Base-by-base conservation (phyloP, 1,139 yeast species). In the Lodderomyces orthopsilosis region DNA sequence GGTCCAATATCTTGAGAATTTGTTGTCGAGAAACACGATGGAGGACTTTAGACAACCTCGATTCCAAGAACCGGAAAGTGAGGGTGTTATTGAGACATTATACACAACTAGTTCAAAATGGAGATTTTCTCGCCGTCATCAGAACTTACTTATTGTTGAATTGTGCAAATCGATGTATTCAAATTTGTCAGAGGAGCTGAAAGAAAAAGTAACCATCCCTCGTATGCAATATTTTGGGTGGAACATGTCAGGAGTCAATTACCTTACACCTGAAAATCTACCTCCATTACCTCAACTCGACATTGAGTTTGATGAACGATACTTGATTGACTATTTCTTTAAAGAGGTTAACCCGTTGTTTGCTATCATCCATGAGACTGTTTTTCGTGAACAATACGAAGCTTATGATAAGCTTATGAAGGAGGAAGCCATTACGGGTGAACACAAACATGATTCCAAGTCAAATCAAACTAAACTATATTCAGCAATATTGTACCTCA, bases 201-300 rank as follows among this genome's bases (percentile, higher is more conserved):
- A 65, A 42, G 54, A 59, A 30, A 58, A 65, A 34, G 71, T 80
- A 5, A 56, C 64, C 4, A 53, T 77, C 10, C 88, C 88, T 3
- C 59, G 87, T 45, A 63, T 70, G 15, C 87, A 82, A 54, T 76
- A 70, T 48, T 82, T 79, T 53, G 86, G 85, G 13, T 82, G 86
- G 86, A 82, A 82, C 55, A 66, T 81, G 77, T 69, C 78, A 30
- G 86, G 87, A 1, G 71, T 71, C 17, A 75, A 74, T 50, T 82
- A 77, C 53, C 52, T 79, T 15, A 59, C 60, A 21, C 63, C 70
- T 6, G 73, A 73, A 34, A 58, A 58, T 6, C 57, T 76, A 17
- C 77, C 79, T 3, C 56, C 59, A 4, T 40, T 57, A 2, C 74
- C 75, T 4, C 58, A 58, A 6, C 39, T 58, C n/a, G 44, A 46